phyloP scores from a whole-genome alignment of 2,329 filamentous ascomycete species.

The Diaporthe citri region DNA sequence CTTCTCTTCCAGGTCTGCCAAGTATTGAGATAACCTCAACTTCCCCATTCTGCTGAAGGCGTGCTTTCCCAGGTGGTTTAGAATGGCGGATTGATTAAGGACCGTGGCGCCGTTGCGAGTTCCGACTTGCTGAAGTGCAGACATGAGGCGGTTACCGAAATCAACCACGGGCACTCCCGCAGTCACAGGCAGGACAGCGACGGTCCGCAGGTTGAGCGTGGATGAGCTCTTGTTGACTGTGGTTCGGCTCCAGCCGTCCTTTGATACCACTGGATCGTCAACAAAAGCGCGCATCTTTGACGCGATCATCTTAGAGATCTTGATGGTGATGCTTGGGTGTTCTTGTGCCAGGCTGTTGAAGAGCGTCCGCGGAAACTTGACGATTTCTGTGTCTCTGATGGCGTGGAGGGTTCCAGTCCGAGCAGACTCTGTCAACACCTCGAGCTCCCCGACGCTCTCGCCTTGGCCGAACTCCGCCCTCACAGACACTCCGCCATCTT shows the following conservation, averaged over 20 bases:
- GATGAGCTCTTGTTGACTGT: slow-evolving; percentile 80
- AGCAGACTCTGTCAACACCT: slow-evolving; percentile 93
- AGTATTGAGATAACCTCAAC: slow-evolving; percentile 92
- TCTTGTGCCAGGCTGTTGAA: slow-evolving; percentile 99
- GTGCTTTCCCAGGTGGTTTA: slow-evolving; percentile 95
- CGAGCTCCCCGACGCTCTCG: slow-evolving; percentile 96
- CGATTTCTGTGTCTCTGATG: slow-evolving; percentile 95
- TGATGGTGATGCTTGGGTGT: slow-evolving; percentile 97
- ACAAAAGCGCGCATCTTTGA: slow-evolving; percentile 92
- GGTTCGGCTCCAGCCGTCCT: slow-evolving; percentile 70
- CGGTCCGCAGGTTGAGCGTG: slow-evolving; percentile 91
- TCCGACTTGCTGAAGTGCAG: slow-evolving; percentile 89
- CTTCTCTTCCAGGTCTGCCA: slow-evolving; percentile 97
- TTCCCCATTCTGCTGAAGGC: slow-evolving; percentile 99
- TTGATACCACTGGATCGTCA: slow-evolving; percentile 79
- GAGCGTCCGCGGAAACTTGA: slow-evolving; percentile 93
- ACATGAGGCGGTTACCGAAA: slow-evolving; percentile 90
- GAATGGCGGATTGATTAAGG: slow-evolving; percentile 91
- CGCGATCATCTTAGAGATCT: slow-evolving; percentile 98
- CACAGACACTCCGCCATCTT: slow-evolving; percentile 85
- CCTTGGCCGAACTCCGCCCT: slow-evolving; percentile 95
- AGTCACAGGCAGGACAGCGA: slow-evolving; percentile 91
- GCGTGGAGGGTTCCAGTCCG: slow-evolving; percentile 94
- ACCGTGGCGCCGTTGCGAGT: slow-evolving; percentile 91
- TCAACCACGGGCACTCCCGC: slow-evolving; percentile 94